Base-by-base conservation (phyloP, 176 grass and related monocot species). In the Luzula sylvatica region DNA sequence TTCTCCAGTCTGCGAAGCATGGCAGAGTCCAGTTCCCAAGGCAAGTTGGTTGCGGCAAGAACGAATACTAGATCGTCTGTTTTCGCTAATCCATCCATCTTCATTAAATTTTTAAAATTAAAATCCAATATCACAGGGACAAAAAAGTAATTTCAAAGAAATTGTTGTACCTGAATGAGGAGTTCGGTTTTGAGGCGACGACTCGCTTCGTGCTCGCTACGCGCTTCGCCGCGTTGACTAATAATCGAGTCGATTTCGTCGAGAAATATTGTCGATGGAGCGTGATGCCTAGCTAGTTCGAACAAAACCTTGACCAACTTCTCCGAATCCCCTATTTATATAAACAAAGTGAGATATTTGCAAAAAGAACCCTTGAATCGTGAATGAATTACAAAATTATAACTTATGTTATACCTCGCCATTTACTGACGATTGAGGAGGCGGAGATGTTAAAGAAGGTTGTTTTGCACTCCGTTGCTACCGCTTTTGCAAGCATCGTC, bases 371-470 rank as follows among this genome's bases (percentile, higher is more conserved):
- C 51, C n/a, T 23, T 51, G 12, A 14, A 51, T 46, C 14, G 20
- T 35, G 43, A 14, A 64, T 52, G 13, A 18, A 65, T 14, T n/a
- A n/a, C n/a, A n/a, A n/a, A n/a, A n/a, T n/a, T n/a, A n/a, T n/a
- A n/a, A n/a, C n/a, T n/a, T n/a, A n/a, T n/a, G 20, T 32, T 73
- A 58, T 71, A 98, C 85, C 92, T 29, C 81, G 74, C 81, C 81
- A 90, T 77, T 98, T 98, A 55, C 85, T 98, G 48, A 98, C 92
- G 61, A 90, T 98, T 56, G 85, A 98, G 26, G 85, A 98, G 42
- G 92, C 92, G 56, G 92, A 98, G 70, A 98, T 98, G 51, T 98
- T 98, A 77, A 90, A 98, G 66, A 98, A 98, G 22, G 85, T 98
- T n/a, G 85, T 98, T 74, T 90, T 90, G 69, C 92, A 98, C 61